phyloP scores from a whole-genome alignment of 2,329 filamentous ascomycete genomes.

The Colletotrichum sp. region DNA sequence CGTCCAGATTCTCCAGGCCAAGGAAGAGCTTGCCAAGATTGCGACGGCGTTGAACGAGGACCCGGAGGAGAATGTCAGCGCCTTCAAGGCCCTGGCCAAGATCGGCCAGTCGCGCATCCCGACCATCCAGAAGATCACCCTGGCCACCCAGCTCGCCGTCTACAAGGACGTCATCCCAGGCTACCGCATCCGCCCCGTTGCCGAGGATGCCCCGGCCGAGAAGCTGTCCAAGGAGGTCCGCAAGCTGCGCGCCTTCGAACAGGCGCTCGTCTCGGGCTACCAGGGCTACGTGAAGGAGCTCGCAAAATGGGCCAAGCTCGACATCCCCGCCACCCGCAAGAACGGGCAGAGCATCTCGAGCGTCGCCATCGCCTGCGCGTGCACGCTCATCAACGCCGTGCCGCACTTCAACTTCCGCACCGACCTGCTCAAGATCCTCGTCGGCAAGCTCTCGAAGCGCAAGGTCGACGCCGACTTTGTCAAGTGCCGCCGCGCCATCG shows the following conservation, averaged over 20 bases:
- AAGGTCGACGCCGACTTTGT: constrained; percentile 75
- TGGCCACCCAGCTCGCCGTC: constrained; percentile 86
- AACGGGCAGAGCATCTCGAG: constrained; percentile 62
- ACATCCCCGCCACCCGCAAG: constrained; percentile 40
- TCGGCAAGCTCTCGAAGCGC: constrained; percentile 79
- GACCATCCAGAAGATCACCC: constrained; percentile 82
- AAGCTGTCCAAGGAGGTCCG: constrained; percentile 94
- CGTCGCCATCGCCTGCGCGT: constrained; percentile 85
- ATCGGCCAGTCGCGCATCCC: constrained; percentile 73
- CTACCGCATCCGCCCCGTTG: constrained; percentile 86
- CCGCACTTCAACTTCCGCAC: constrained; percentile 97
- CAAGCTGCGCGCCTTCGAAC: constrained; percentile 82
- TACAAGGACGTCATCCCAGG: constrained; percentile 97
- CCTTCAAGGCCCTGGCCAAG: constrained; percentile 78
- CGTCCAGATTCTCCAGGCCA: constrained; percentile 83
- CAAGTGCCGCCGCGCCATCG: constrained; percentile 79
- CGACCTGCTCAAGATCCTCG: constrained; percentile 86
- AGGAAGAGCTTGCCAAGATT: constrained; percentile 89
- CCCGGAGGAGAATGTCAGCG: constrained; percentile 85
- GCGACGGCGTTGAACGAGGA: constrained; percentile 86
- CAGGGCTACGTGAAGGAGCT: constrained; percentile 83
- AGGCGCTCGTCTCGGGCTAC: constrained; percentile 84
- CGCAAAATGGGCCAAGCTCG: constrained; percentile 67
- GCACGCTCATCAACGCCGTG: constrained; percentile 78
- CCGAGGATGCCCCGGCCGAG: constrained; percentile 74